phyloP scores from a whole-genome alignment of 2,329 filamentous ascomycete genomes.

The Colletotrichum karsti region DNA sequence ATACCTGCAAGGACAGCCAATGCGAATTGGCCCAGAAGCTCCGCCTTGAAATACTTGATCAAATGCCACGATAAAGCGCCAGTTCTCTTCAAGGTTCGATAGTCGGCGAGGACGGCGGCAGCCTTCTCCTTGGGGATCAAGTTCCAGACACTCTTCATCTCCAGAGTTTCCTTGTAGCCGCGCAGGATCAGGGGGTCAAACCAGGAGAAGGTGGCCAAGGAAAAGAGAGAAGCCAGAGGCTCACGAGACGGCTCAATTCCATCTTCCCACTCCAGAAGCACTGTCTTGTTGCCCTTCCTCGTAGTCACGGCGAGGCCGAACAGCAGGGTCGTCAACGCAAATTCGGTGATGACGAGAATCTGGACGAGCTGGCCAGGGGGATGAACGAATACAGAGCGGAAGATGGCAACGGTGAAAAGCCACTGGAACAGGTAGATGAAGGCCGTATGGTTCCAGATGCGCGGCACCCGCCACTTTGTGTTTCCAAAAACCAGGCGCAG shows the following conservation, averaged over 20 bases:
- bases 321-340: constrained; percentile 77
- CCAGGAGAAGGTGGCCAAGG: constrained; percentile 89
- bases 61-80: constrained; percentile 82
- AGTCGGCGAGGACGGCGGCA: constrained; percentile 79
- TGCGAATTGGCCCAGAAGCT: constrained; percentile 78
- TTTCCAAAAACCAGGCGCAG: constrained; percentile 75
- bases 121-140: constrained; percentile 89
- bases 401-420: constrained; percentile 78
- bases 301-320: constrained; percentile 81
- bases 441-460: constrained; percentile 93
- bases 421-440: constrained; percentile 84
- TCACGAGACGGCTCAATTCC: constrained; percentile 88
- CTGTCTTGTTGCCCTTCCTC: constrained; percentile 90
- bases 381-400: constrained; percentile 87
- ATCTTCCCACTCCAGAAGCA: constrained; percentile 88
- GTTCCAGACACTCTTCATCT: constrained; percentile 92
- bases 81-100: constrained; percentile 86
- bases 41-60: constrained; percentile 82
- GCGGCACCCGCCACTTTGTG: constrained; percentile 72
- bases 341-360: constrained; percentile 76
- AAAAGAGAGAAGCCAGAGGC: constrained; percentile 87
- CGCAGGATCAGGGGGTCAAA: constrained; percentile 88
- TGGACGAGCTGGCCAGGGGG: constrained; percentile 70
- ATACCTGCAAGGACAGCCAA: constrained; percentile 84
- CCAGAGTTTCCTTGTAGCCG: constrained; percentile 85